Evolutionary conservation across 768 basidiomycete genomes (phyloP).

Genomic region (Pisolithus sp.): DNA sequence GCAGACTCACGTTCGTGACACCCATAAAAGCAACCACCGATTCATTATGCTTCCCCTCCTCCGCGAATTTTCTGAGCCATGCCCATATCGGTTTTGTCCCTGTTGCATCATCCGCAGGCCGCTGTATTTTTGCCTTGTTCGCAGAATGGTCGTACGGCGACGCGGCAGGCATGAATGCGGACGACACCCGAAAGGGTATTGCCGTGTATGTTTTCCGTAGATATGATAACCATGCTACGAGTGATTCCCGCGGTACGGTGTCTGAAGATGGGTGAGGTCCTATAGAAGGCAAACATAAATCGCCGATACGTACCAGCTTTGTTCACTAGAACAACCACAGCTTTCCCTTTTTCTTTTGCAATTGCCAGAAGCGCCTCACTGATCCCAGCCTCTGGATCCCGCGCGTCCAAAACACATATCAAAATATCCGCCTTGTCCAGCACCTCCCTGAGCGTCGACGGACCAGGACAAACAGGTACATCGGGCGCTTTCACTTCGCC

Average conservation of each 20-base stretch:
- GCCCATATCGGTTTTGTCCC: constrained; percentile 50
- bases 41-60: constrained; percentile 40
- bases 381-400: constrained; percentile 72
- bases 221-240: constrained; percentile 59
- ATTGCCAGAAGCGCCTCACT: constrained; percentile 53
- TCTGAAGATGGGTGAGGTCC: constrained; percentile 39
- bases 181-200: constrained; percentile 66
- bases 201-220: constrained; percentile 58
- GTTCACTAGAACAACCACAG: constrained; percentile 66
- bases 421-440: constrained; percentile 75
- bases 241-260: constrained; percentile 69
- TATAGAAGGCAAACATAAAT: neutral
- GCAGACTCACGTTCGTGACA: constrained; percentile 62
- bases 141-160: constrained; percentile 22
- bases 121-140: constrained; percentile 41
- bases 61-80: constrained; percentile 42
- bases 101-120: constrained; percentile 46
- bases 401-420: constrained; percentile 74
- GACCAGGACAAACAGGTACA: constrained; percentile 22
- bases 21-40: constrained; percentile 77
- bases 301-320: constrained; percentile 66
- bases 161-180: constrained; percentile 52
- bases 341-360: constrained; percentile 38
- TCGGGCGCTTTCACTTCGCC: constrained; percentile 5
- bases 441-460: constrained; percentile 34